A percentile compares a stretch with the other conserved stretches of the same genome.
These are phyloP conservation scores for Phytophthora nicotianae DNA, from an alignment of 352 stramenopile genomes.

Conservation along the genomic window DNA sequence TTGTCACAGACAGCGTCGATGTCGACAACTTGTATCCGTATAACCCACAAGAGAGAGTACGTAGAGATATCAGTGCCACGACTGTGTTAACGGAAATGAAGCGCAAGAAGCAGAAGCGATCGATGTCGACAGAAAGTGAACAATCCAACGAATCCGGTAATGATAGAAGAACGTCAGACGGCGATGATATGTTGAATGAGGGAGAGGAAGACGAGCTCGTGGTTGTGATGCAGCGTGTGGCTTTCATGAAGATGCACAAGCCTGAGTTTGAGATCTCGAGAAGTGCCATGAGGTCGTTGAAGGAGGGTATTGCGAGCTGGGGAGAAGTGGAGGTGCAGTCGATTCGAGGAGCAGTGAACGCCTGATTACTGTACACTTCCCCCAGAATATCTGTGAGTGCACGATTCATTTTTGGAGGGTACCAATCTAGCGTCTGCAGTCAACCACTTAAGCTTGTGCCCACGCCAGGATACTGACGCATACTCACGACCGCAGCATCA, in stretches of 20 bases:
- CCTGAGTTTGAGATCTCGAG: slow-evolving; percentile 30
- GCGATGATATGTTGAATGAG: not conserved
- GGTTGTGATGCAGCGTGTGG: slow-evolving; percentile 39
- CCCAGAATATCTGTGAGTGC: no score
- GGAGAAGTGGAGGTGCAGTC: slow-evolving; percentile 38
- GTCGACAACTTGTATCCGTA: slow-evolving; percentile 56
- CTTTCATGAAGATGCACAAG: slow-evolving; percentile 43
- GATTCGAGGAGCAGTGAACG: slow-evolving; percentile 37
- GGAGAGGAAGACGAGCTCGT: slow-evolving; percentile 26
- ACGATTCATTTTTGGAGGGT: no score
- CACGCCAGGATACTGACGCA: no score
- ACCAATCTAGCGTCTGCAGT: no score
- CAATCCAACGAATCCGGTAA: not conserved
- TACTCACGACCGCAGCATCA: no score
- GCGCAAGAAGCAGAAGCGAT: slow-evolving; percentile 13
- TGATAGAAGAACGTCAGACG: not conserved
- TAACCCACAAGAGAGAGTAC: slow-evolving; percentile 31
- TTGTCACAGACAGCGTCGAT: slow-evolving; percentile 49
- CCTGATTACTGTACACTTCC: slow-evolving; percentile 5
- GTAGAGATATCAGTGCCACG: slow-evolving; percentile 44
- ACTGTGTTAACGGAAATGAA: slow-evolving; percentile 31
- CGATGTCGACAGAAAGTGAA: slow-evolving; percentile 9
- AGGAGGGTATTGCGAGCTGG: slow-evolving; percentile 40
- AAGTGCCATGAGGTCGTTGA: slow-evolving; percentile 27
- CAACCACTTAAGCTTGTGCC: no score